phyloP scores from a whole-genome alignment of 2,329 filamentous ascomycete genomes.

The Colletotrichum camelliae region DNA sequence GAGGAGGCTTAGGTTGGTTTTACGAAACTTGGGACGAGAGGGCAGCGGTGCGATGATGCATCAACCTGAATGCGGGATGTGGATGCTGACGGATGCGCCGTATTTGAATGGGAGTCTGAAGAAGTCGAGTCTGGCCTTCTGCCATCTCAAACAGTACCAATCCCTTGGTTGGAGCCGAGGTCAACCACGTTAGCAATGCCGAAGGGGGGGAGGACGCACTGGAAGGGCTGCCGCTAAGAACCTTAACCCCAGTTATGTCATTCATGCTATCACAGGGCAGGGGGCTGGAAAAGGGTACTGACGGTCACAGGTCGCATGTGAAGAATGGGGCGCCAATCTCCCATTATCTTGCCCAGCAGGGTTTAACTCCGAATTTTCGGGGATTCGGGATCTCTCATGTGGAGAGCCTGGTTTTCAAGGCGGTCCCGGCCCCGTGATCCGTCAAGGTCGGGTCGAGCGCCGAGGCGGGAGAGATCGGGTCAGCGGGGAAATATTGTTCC shows the following conservation, averaged over 20 bases:
- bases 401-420: background rate
- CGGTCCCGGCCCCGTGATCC: background rate
- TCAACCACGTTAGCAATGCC: slow-evolving; percentile 21
- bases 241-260: slow-evolving; percentile 24
- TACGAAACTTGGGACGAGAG: slow-evolving; percentile 3
- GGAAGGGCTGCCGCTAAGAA: slow-evolving; percentile 13
- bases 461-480: background rate
- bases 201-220: slow-evolving; percentile 2
- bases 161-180: slow-evolving; percentile 19
- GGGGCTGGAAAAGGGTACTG: background rate
- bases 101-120: background rate
- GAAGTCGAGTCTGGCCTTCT: background rate
- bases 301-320: slow-evolving; percentile 14
- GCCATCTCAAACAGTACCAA: slow-evolving; percentile 15
- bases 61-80: slow-evolving; percentile 3
- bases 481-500: slow-evolving; percentile 17
- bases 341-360: background rate
- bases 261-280: slow-evolving; percentile 15
- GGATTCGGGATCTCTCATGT: slow-evolving; percentile 7
- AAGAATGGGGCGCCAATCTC: background rate
- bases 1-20: background rate
- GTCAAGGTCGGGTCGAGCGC: background rate
- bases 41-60: background rate
- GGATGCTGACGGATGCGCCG: background rate
- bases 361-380: background rate